Conservation (phyloP, 257 asterid species). For the Petrea volubilis region DNA sequence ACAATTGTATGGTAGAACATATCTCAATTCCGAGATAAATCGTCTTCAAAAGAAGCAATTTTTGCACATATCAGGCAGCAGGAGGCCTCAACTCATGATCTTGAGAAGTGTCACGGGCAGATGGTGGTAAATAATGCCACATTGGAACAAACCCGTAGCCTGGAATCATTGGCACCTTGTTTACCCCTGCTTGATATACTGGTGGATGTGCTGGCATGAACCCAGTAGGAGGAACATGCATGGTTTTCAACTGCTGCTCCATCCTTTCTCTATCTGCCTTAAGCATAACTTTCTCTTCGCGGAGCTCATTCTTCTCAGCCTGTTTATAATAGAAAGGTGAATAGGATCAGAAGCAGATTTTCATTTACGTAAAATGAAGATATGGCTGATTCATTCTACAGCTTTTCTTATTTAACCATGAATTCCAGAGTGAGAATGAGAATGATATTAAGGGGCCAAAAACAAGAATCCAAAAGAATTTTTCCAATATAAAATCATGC, state of each 20-base stretch:
- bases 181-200: conserved; percentile 44
- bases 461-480: not conserved
- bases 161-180: conserved; percentile 65
- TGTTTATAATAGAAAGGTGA: conserved; percentile 19
- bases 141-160: conserved; percentile 69
- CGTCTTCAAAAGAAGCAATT: not conserved
- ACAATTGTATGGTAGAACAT: conserved; percentile 12
- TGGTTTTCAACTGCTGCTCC: conserved; percentile 65
- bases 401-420: not conserved
- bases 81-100: conserved; percentile 80
- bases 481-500: not conserved
- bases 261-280: conserved; percentile 63
- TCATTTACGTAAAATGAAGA: not conserved
- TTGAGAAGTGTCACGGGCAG: conserved; percentile 62
- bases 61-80: conserved; percentile 55
- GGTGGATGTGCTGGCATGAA: conserved; percentile 55
- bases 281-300: conserved; percentile 68
- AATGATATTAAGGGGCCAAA: not conserved
- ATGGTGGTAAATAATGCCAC: conserved; percentile 77
- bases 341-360: not conserved
- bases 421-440: not conserved
- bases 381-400: not conserved
- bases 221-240: conserved; percentile 43
- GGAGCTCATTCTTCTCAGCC: conserved; percentile 82
- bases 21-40: not conserved